Percentiles rank a stretch among this genome's conserved stretches.
Evolutionary conservation across 192 early-diverging fungal species (phyloP).

Genomic region (Rhizoclosmatium sp.): DNA sequence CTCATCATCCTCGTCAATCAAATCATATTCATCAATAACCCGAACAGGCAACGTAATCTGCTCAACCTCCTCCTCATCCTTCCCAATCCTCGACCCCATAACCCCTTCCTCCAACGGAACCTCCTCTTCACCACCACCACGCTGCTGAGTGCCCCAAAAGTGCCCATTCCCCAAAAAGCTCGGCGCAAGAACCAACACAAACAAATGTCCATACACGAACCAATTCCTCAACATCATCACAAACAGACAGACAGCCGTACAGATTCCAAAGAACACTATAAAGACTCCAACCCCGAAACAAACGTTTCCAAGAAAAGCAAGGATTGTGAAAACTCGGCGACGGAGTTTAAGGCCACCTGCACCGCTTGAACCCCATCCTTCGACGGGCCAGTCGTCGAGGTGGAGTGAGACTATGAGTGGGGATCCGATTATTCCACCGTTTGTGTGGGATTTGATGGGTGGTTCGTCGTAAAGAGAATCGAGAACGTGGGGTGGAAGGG

Average conservation of each 20-base stretch:
- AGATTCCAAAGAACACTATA: background rate
- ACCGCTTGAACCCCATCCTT: constrained; percentile 29
- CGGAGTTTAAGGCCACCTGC: background rate
- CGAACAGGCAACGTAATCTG: constrained; percentile 32
- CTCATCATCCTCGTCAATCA: constrained; percentile 11
- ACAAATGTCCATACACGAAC: constrained; percentile 22
- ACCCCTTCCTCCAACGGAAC: background rate
- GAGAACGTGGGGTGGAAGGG: background rate
- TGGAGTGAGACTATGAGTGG: constrained; percentile 15
- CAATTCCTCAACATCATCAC: constrained; percentile 29
- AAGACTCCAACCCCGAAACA: constrained; percentile 22
- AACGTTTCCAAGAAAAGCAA: constrained; percentile 12
- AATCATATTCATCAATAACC: constrained; percentile 36
- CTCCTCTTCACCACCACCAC: background rate
- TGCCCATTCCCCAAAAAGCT: background rate
- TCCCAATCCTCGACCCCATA: background rate
- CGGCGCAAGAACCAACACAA: constrained; percentile 27
- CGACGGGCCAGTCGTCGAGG: constrained; percentile 26
- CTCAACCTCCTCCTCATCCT: constrained; percentile 38
- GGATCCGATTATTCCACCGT: background rate
- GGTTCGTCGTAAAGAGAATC: background rate
- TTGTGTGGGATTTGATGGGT: background rate
- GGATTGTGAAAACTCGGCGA: background rate
- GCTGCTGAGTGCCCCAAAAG: background rate
- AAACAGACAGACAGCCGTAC: constrained; percentile 29